Percentiles rank a stretch among this genome's conserved stretches.
phyloP scores from a whole-genome alignment of 2,329 filamentous ascomycete species.

The Decorospora gaudefroyi region DNA sequence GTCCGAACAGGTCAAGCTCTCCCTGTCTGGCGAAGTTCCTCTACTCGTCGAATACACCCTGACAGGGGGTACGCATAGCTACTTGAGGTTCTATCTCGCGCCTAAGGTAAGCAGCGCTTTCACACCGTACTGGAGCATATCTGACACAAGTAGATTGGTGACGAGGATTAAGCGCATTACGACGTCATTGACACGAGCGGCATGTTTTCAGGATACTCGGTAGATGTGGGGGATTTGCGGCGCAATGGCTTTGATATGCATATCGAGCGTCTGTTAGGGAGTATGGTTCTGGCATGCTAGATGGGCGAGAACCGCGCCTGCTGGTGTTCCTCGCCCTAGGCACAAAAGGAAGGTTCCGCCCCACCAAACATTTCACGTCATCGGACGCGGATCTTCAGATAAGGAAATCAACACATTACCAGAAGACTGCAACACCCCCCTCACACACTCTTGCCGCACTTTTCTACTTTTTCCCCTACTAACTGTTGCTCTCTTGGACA shows the following conservation, averaged over 20 bases:
- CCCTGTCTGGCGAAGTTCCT: constrained; percentile 93
- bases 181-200: constrained; percentile 27
- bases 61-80: constrained; percentile 82
- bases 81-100: constrained; percentile 95
- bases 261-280: constrained; percentile 30
- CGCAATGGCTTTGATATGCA: constrained; percentile 37
- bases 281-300: constrained; percentile 19
- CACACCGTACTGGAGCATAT: neutral
- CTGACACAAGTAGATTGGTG: constrained; percentile 66
- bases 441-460: constrained; percentile 6
- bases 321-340: constrained; percentile 26
- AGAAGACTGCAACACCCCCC: too few species aligned
- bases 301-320: constrained; percentile 27
- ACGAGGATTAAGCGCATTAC: constrained; percentile 59
- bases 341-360: constrained; percentile 29
- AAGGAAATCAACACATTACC: constrained; percentile 40
- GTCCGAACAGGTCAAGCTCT: constrained; percentile 82
- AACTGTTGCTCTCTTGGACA: constrained; percentile 5
- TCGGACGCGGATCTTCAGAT: constrained; percentile 42
- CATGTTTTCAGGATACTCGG: constrained; percentile 35
- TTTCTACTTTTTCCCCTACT: neutral
- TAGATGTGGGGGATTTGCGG: constrained; percentile 30
- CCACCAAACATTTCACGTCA: constrained; percentile 42
- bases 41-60: constrained; percentile 91
- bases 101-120: constrained; percentile 73